Base-by-base conservation (phyloP, 331 rosid species). In the Malus hybrid region DNA sequence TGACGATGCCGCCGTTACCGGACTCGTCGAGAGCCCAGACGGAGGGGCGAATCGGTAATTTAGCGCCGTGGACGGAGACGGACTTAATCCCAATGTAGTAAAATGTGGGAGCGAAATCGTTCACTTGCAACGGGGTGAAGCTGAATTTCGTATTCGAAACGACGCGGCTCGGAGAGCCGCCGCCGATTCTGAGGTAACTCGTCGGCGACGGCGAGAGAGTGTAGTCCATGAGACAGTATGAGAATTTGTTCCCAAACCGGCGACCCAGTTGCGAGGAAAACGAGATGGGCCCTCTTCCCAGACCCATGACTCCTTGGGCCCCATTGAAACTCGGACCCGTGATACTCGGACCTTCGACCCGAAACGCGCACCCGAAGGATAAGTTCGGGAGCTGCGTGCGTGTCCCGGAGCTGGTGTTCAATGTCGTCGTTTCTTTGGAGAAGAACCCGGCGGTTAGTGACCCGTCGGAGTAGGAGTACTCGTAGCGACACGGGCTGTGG, bases 281-380 rank as follows among this genome's bases (percentile, higher is more conserved):
- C 29, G 96, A 92, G 20, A 88, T 92, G 39, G 96, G 81, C 12
- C 96, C 96, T 52, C 88, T 70, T 9, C 96, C 97, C 70, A 92
- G 81, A 62, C 97, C 97, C 91, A 92, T 79, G 10, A 91, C 93
- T 0, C 97, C 97, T 20, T 90, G 83, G 2, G 93, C 94, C 9
- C 94, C 94, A 65, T 80, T 82, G 73, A 89, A 86, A 72, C 82
- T 82, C 18, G 81, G 11, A 4, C 94, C 97, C 6, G 90, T 78
- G 2, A 89, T 72, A 60, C 94, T 86, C 29, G 95, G 91, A 34
- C 96, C 96, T 0, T 89, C 82, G 33, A 77, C 68, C 67, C 81
- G 81, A 72, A 92, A 89, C 5, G 78, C 91, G 71, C 97, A 92
- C 4, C 97, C 97, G 82, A 91, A 91, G 0, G 81, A 15, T 0